Evolutionary conservation across 306 rosid genomes (phyloP).

Genomic region (Cicer arietinum): DNA sequence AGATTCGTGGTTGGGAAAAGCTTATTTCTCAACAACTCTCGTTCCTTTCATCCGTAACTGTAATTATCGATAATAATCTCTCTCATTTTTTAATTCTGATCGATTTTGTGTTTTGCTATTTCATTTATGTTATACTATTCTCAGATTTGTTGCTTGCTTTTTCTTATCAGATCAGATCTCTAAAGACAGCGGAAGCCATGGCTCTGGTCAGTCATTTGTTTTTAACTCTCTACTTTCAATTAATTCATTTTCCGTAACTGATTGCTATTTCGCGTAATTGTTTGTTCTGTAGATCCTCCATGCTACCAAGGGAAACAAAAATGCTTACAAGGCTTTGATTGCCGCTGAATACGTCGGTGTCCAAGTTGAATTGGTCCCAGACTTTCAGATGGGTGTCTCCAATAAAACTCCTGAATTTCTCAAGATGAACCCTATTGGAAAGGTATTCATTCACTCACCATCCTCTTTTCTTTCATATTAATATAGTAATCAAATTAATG

Average conservation of each 20-base stretch:
- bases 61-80: neutral
- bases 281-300: slow-evolving; percentile 57
- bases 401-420: slow-evolving; percentile 75
- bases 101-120: neutral
- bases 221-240: neutral
- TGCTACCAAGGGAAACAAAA: slow-evolving; percentile 57
- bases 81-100: neutral
- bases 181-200: neutral
- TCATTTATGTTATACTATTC: neutral
- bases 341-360: slow-evolving; percentile 67
- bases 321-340: slow-evolving; percentile 67
- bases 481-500: neutral
- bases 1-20: neutral
- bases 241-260: neutral
- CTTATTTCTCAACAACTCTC: neutral
- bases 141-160: neutral
- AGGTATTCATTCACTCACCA: slow-evolving; percentile 49
- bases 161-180: neutral
- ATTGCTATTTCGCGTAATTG: neutral
- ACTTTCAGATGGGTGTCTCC: slow-evolving; percentile 74
- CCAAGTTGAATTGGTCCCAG: slow-evolving; percentile 53
- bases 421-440: slow-evolving; percentile 86
- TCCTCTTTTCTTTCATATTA: neutral
- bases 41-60: neutral
- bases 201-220: neutral